phyloP scores from a whole-genome alignment of 2,329 filamentous ascomycete genomes.

The Hirsutella rhossiliensis region DNA sequence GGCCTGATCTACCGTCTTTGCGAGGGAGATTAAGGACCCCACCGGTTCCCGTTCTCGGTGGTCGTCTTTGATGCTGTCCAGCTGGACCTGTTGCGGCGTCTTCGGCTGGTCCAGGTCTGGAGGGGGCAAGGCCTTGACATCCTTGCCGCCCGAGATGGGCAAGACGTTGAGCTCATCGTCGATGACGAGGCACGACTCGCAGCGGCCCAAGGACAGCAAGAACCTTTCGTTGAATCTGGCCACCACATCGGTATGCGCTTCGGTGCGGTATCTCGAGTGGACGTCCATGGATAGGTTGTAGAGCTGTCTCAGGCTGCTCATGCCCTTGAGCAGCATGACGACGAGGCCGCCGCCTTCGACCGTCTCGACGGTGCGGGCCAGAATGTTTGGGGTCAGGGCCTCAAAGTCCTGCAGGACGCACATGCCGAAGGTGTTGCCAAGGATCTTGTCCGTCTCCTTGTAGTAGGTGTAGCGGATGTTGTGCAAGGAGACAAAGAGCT shows the following conservation, averaged over 20 bases:
- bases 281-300: constrained; percentile 98
- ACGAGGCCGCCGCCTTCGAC: constrained; percentile 94
- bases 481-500: constrained; percentile 90
- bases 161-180: constrained; percentile 97
- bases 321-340: constrained; percentile 81
- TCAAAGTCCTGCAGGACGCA: constrained; percentile 98
- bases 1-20: constrained; percentile 87
- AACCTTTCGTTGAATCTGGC: constrained; percentile 97
- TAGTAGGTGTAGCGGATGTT: constrained; percentile 99
- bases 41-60: constrained; percentile 77
- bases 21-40: constrained; percentile 70
- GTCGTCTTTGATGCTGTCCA: constrained; percentile 79
- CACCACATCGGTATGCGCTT: constrained; percentile 89
- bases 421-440: constrained; percentile 97
- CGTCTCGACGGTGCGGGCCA: constrained; percentile 91
- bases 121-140: constrained; percentile 70
- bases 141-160: constrained; percentile 91
- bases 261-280: constrained; percentile 89
- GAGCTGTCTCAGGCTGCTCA: constrained; percentile 93
- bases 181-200: constrained; percentile 86
- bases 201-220: constrained; percentile 88
- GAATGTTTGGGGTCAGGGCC: constrained; percentile 89
- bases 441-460: constrained; percentile 97
- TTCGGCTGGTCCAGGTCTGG: constrained; percentile 62
- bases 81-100: constrained; percentile 59